Evolutionary conservation across 2,329 filamentous ascomycete species (phyloP).

Genomic region (Aspergillus clavatus): DNA sequence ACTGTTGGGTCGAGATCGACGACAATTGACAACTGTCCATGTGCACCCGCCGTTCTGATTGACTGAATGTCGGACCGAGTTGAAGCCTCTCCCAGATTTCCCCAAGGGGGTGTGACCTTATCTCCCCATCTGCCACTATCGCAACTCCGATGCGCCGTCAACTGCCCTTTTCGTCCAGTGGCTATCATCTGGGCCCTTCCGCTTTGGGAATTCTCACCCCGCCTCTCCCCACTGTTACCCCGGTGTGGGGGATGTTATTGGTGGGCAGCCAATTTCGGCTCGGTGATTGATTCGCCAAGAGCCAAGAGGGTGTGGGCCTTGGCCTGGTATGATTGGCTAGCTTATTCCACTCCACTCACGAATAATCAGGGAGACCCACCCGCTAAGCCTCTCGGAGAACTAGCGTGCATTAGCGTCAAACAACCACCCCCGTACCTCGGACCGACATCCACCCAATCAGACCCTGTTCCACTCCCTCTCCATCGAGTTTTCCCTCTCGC

Average conservation of each 20-base stretch:
- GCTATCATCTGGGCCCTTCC: background rate
- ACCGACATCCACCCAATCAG: constrained; percentile 1
- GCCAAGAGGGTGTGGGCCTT: background rate
- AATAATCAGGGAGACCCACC: background rate
- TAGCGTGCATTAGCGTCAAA: background rate
- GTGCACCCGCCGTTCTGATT: constrained; percentile 11
- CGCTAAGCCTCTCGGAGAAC: background rate
- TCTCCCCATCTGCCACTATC: background rate
- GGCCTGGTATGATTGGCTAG: background rate
- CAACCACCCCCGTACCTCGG: background rate
- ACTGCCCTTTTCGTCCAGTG: too few relatives aligned
- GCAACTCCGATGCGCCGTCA: too few relatives aligned
- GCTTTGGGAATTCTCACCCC: background rate
- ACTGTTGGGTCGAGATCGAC: background rate
- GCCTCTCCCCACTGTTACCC: background rate
- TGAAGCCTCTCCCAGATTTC: background rate
- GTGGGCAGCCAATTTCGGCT: background rate
- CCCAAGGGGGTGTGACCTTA: background rate
- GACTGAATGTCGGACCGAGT: constrained; percentile 15
- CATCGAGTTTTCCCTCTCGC: background rate
- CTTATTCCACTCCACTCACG: background rate
- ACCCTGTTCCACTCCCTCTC: background rate
- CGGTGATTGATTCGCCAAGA: background rate
- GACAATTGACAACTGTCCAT: background rate
- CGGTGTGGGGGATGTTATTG: background rate